Evolutionary conservation across 2,329 filamentous ascomycete genomes (phyloP).

Genomic region (Rhinocladiella mackenziei): DNA sequence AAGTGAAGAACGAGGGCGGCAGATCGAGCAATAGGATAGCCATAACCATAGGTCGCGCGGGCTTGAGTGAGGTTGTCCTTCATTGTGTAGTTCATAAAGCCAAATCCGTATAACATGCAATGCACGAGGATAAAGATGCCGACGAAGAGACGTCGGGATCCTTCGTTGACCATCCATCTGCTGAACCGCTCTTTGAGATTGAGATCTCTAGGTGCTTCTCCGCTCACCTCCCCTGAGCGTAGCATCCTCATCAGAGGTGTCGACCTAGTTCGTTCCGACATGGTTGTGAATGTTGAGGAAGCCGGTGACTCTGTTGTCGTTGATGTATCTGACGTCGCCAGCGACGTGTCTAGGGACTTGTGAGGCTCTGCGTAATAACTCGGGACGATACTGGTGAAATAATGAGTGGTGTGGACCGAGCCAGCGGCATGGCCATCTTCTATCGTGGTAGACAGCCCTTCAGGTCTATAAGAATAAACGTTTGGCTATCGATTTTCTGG

Average conservation of each 20-base stretch:
- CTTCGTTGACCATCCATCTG: constrained; percentile 86
- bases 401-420: background rate
- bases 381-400: too few relatives aligned
- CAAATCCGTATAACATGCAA: constrained; percentile 72
- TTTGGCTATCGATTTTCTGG: background rate
- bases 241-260: constrained; percentile 78
- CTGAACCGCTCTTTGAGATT: constrained; percentile 69
- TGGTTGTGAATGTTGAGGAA: too few relatives aligned
- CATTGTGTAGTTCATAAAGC: constrained; percentile 72
- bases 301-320: constrained; percentile 21
- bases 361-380: too few relatives aligned
- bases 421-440: background rate
- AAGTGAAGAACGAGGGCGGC: constrained; percentile 75
- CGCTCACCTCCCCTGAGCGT: constrained; percentile 76
- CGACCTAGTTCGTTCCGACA: constrained; percentile 69
- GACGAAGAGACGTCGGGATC: constrained; percentile 77
- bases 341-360: constrained; percentile 29
- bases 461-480: background rate
- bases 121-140: constrained; percentile 70
- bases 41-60: constrained; percentile 66
- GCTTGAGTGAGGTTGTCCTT: constrained; percentile 68
- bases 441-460: background rate
- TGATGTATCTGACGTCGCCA: constrained; percentile 22
- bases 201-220: constrained; percentile 65
- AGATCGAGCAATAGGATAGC: constrained; percentile 71